Percentiles rank a stretch among this genome's conserved stretches.
These are phyloP conservation scores for Chytriomyces hyalinus DNA, from an alignment of 192 early-diverging fungal genomes.

Conservation along the genomic window DNA sequence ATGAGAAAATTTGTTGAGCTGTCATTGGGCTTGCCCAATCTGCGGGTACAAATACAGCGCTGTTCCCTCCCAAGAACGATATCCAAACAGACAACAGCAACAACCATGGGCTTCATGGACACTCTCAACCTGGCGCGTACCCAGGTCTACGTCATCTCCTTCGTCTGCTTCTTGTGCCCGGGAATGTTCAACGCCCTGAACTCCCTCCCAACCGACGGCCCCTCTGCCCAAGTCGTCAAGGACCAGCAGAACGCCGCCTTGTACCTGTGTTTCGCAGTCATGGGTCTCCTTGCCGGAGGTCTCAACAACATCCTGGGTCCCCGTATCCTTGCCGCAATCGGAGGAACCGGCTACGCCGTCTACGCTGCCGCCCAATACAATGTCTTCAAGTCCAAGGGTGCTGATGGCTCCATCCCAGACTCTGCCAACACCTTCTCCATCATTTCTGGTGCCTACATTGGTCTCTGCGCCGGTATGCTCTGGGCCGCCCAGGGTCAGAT, in stretches of 20 bases:
- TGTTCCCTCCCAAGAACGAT: no score
- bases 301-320: conserved; percentile 79
- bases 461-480: conserved; percentile 81
- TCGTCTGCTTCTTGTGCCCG: conserved; percentile 77
- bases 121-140: conserved; percentile 45
- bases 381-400: conserved; percentile 62
- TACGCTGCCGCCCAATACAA: conserved; percentile 75
- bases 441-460: conserved; percentile 76
- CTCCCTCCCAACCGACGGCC: conserved; percentile 39
- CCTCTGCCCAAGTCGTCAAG: conserved; percentile 61
- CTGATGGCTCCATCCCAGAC: conserved; percentile 12
- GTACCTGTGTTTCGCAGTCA: conserved; percentile 75
- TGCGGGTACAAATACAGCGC: no score
- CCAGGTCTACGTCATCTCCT: conserved; percentile 71
- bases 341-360: conserved; percentile 48
- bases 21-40: no score
- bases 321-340: conserved; percentile 63
- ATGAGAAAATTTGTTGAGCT: no score
- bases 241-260: conserved; percentile 80
- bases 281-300: conserved; percentile 73
- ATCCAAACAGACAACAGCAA: no score
- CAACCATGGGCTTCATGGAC: neutral
- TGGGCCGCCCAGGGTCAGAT: conserved; percentile 63
- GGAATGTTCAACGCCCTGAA: conserved; percentile 74
- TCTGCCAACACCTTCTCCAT: conserved; percentile 62